These are phyloP conservation scores for Suhomyces tanzawaensis DNA, from an alignment of 805 yeast genomes.

Conservation along the genomic window DNA sequence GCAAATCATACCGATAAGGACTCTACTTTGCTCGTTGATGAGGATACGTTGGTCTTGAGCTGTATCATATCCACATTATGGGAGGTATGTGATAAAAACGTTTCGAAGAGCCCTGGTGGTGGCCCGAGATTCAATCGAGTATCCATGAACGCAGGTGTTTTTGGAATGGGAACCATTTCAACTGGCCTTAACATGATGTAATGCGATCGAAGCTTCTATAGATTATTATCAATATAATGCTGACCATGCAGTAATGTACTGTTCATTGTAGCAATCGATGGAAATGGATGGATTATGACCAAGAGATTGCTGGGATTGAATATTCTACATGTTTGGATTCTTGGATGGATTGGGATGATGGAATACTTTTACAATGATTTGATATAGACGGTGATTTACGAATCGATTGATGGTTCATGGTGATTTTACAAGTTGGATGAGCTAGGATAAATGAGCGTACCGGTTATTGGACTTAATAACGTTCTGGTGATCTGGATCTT, in stretches of 20 bases:
- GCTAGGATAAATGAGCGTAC: background rate
- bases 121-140: too few relatives aligned
- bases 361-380: background rate
- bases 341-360: background rate
- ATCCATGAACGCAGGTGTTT: too few relatives aligned
- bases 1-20: constrained; percentile 12
- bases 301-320: too few relatives aligned
- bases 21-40: constrained; percentile 32
- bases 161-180: too few relatives aligned
- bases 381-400: background rate
- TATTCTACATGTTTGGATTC: background rate
- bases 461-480: constrained; percentile 12
- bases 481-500: constrained; percentile 19
- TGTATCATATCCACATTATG: constrained; percentile 32
- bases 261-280: too few relatives aligned
- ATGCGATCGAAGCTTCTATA: too few relatives aligned
- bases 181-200: too few relatives aligned
- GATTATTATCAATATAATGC: too few relatives aligned
- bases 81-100: constrained; percentile 27
- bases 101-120: too few relatives aligned
- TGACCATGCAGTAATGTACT: too few relatives aligned
- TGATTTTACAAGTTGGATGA: background rate
- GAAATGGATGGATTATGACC: too few relatives aligned
- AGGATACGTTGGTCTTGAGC: constrained; percentile 30
- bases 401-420: background rate